Evolutionary conservation across 2,329 filamentous ascomycete genomes (phyloP).

Genomic region (Coniochaeta sp.): DNA sequence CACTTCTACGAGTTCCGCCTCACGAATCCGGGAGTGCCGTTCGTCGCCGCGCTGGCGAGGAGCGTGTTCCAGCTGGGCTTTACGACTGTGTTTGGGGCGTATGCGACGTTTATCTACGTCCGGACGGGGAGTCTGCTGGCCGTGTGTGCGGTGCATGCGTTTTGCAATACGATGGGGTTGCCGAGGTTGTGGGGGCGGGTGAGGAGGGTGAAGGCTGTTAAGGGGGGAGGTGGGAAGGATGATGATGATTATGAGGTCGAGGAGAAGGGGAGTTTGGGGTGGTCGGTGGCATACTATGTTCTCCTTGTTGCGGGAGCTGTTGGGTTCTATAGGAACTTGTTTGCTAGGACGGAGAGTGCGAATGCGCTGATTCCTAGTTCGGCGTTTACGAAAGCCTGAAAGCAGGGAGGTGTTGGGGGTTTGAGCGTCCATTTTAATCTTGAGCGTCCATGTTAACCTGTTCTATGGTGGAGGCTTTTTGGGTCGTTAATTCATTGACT

Average conservation of each 20-base stretch:
- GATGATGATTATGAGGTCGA: constrained; percentile 7
- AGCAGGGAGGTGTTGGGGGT: background rate
- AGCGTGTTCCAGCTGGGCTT: constrained; percentile 81
- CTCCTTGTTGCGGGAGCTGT: constrained; percentile 66
- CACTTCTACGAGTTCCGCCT: constrained; percentile 93
- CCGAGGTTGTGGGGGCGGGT: constrained; percentile 80
- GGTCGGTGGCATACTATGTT: constrained; percentile 75
- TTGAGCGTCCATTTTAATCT: background rate
- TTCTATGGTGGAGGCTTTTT: too few relatives aligned
- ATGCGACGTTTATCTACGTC: constrained; percentile 82
- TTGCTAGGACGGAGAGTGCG: constrained; percentile 31
- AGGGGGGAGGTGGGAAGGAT: constrained; percentile 15
- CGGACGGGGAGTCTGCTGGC: constrained; percentile 76
- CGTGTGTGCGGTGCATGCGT: constrained; percentile 70
- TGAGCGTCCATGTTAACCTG: too few relatives aligned
- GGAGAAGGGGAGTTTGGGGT: constrained; percentile 26
- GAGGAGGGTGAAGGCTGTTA: constrained; percentile 7
- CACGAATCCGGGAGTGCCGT: constrained; percentile 64
- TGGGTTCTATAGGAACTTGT: constrained; percentile 65
- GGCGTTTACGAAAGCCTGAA: constrained; percentile 9
- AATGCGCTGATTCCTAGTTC: constrained; percentile 12
- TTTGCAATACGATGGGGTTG: constrained; percentile 90
- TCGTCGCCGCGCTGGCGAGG: constrained; percentile 56
- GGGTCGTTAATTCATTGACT: too few relatives aligned
- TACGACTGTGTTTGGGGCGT: constrained; percentile 89